Evolutionary conservation across 169 alveolate species (phyloP), one percentile per base, ranked within the genome.

Genomic region (Cryptosporidium viatorum): DNA sequence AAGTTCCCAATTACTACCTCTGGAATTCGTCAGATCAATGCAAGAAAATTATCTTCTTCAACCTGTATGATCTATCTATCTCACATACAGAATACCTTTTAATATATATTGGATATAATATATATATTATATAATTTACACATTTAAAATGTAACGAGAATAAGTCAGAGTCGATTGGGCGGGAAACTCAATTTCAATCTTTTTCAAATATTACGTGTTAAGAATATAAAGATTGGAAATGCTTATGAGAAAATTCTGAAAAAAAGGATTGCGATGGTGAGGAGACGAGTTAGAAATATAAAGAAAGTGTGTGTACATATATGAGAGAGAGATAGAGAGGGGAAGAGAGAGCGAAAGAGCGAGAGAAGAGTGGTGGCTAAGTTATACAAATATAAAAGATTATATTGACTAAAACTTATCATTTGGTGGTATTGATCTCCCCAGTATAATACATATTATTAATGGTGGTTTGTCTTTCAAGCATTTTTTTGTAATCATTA

Each of bases 371-470:
- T 14, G 21, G 7, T 48, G 21, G 55, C 4, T 16, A 23, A 48
- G 21, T 12, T 14, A 48, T 16, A 14, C 21, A 48, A 48, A 48
- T 14, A 48, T 45, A 48, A 48, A 16, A 8, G 21, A 48, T 48
- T 14, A 48, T 48, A 14, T 14, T 3, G 8, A 48, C 21, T 26
- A n/a, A 18, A 29, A 29, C 23, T 3, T 18, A 18, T 80, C 26
- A 80, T 80, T 74, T 59, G 14, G 21, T 33, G 41, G 50, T 35
- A 29, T 39, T 41, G n/a, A 60, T 37, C 33, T 43, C 29, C 16
- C 89, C 89, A 8, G 73, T 80, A 43, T 41, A 62, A 41, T 80
- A 80, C 80, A 80, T 80, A 59, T 65, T 80, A 39, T 65, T 31
- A 48, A 80, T 62, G 33, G 50, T 37, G 21, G 71, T 41, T 65